Percentiles rank a stretch among this genome's conserved stretches.
Evolutionary conservation across 2,329 filamentous ascomycete species (phyloP).

Genomic region (Ophiostoma populinum): DNA sequence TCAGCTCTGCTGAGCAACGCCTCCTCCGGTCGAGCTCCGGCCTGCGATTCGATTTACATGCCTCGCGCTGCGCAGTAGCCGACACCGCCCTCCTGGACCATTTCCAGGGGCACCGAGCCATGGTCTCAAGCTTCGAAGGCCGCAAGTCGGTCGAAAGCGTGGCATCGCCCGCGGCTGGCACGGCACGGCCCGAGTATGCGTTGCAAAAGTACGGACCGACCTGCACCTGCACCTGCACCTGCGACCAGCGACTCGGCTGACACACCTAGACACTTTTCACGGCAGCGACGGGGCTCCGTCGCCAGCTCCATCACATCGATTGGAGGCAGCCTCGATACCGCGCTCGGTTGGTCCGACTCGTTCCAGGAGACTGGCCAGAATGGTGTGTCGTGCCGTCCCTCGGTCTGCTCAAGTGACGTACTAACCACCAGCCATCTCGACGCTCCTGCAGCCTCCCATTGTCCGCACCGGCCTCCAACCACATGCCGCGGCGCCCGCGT

Average conservation of each 20-base stretch:
- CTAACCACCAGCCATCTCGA: slow-evolving; percentile 56
- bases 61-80: not conserved
- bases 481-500: slow-evolving; percentile 50
- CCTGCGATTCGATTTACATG: slow-evolving; percentile 8
- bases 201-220: slow-evolving; percentile 34
- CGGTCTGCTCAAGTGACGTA: too few relatives aligned
- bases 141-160: slow-evolving; percentile 51
- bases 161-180: slow-evolving; percentile 27
- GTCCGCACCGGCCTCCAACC: slow-evolving; percentile 74
- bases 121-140: slow-evolving; percentile 41
- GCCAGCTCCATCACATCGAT: slow-evolving; percentile 80
- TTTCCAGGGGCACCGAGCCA: slow-evolving; percentile 18
- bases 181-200: slow-evolving; percentile 35
- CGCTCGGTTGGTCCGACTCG: slow-evolving; percentile 36
- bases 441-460: slow-evolving; percentile 79
- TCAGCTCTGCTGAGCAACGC: not conserved
- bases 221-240: too few relatives aligned
- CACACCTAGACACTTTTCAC: slow-evolving; percentile 11
- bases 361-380: slow-evolving; percentile 65
- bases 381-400: slow-evolving; percentile 30
- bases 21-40: too few relatives aligned
- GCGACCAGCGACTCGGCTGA: too few relatives aligned
- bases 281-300: slow-evolving; percentile 57
- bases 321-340: slow-evolving; percentile 63
- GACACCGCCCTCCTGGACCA: slow-evolving; percentile 2